These are phyloP conservation scores for Blastocystis sp. DNA, from an alignment of 352 stramenopile genomes.

Conservation along the genomic window DNA sequence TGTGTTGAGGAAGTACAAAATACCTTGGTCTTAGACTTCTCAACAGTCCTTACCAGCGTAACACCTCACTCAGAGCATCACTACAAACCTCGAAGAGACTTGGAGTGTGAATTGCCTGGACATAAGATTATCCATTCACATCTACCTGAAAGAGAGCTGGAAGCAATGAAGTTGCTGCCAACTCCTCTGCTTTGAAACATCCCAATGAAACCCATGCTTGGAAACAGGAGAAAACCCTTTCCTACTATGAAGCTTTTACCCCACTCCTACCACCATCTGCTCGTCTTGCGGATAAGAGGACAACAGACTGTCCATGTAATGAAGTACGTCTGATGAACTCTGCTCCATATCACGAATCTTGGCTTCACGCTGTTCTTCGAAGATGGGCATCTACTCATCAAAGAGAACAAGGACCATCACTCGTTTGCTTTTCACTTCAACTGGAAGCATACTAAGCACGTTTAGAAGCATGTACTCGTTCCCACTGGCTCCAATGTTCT, in stretches of 20 bases:
- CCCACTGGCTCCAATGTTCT: conserved; percentile 12
- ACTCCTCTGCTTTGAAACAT: conserved; percentile 5
- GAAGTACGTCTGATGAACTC: background rate
- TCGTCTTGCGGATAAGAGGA: background rate
- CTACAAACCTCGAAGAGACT: conserved; percentile 32
- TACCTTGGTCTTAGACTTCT: background rate
- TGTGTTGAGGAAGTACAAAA: background rate
- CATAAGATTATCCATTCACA: background rate
- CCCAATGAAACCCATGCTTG: conserved; percentile 7
- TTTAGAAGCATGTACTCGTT: conserved; percentile 33
- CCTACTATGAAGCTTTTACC: background rate
- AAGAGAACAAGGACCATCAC: background rate
- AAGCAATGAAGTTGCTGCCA: background rate
- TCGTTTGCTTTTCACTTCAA: background rate
- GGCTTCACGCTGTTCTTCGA: conserved; percentile 16
- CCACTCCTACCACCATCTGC: background rate
- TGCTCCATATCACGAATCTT: conserved; percentile 19
- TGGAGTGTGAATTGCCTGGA: conserved; percentile 1
- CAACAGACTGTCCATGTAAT: conserved; percentile 2
- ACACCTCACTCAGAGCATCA: conserved; percentile 9
- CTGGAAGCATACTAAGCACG: conserved; percentile 15
- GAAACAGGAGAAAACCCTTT: conserved; percentile 18
- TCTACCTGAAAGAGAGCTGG: conserved; percentile 3
- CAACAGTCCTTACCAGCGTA: background rate
- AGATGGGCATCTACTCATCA: conserved; percentile 29